Evolutionary conservation across 2,329 filamentous ascomycete genomes (phyloP), one percentile per base, ranked within the genome.

Genomic region (Penicillium nordicum): DNA sequence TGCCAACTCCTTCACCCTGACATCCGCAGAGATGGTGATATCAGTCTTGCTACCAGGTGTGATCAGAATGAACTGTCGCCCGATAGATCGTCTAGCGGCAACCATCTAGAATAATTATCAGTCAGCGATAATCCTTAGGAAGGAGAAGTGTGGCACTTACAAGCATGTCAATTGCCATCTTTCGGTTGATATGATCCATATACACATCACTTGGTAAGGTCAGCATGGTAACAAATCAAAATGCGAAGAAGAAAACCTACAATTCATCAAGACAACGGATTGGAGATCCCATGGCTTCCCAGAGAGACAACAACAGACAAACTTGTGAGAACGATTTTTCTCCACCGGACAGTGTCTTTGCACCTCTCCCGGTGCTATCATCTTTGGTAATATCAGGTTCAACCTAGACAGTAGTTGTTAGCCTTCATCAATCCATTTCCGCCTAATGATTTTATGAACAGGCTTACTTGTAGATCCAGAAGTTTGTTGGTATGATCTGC

Each of bases 291-390:
- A 99, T 99, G 30, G 94, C 93, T 71, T 99, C 94, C 94, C 94
- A 99, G 18, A 99, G 88, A 2, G 92, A 86, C 32, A 99, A 81
- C 53, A 99, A 79, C 65, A 99, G 83, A 75, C 94, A 99, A 57
- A 97, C 95, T 4, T 93, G 96, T 4, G 92, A 95, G 73, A 97
- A 99, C 0, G 93, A 97, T 73, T 99, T 99, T 72, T 99, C 94
- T 30, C 94, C 94, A 51, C 94, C 94, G 9, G 92, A 97, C 1
- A 99, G 80, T 0, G 93, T 97, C 76, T 91, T 96, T 25, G 94
- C 93, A 67, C 89, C 89, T 48, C 93, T 85, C 2, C 91, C 92
- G 4, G 83, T 80, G 23, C 83, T 84, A 58, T 83, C 86, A 64
- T 82, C 84, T 63, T 83, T 87, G 23, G 88, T 94, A 46, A 82